Evolutionary conservation across 2,329 filamentous ascomycete genomes (phyloP).

Genomic region (Xenosphaeropsis pyriputrescens): DNA sequence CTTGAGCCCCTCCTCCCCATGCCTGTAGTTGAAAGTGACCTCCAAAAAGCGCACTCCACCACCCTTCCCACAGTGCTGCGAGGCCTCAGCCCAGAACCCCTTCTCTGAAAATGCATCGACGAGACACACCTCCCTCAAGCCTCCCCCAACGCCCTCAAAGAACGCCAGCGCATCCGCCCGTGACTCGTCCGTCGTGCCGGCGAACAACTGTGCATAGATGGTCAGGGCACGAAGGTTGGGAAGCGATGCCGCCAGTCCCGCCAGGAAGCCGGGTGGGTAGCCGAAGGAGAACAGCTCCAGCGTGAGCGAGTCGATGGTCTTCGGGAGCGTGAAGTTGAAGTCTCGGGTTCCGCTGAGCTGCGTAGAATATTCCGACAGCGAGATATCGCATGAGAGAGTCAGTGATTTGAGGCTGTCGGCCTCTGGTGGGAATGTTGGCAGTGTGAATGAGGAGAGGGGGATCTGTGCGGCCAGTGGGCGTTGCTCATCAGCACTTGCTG

Average conservation of each 20-base stretch:
- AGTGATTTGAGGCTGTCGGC: slow-evolving; percentile 24
- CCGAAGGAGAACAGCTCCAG: slow-evolving; percentile 32
- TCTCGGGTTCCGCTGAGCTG: slow-evolving; percentile 15
- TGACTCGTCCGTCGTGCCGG: slow-evolving; percentile 22
- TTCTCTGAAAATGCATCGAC: slow-evolving; percentile 28
- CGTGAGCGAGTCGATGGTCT: slow-evolving; percentile 25
- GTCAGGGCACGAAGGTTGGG: slow-evolving; percentile 26
- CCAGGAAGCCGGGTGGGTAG: slow-evolving; percentile 27
- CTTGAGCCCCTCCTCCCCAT: no score
- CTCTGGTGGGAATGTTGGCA: slow-evolving; percentile 27
- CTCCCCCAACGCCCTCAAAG: slow-evolving; percentile 12
- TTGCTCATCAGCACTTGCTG: slow-evolving; percentile 2
- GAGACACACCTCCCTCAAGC: slow-evolving; percentile 26
- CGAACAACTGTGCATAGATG: slow-evolving; percentile 28
- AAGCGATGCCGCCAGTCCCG: slow-evolving; percentile 21
- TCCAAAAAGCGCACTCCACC: no score
- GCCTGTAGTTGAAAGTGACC: no score
- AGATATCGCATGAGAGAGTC: slow-evolving; percentile 32
- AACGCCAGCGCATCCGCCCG: slow-evolving; percentile 24
- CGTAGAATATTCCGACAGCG: slow-evolving; percentile 26
- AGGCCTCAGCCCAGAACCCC: slow-evolving; percentile 21
- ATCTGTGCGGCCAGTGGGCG: slow-evolving; percentile 24
- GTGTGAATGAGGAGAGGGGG: slow-evolving; percentile 25
- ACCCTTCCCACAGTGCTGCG: not conserved
- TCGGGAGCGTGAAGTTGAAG: slow-evolving; percentile 22